phyloP scores from a whole-genome alignment of 2,329 filamentous ascomycete species.

The Dactylellina sp. region DNA sequence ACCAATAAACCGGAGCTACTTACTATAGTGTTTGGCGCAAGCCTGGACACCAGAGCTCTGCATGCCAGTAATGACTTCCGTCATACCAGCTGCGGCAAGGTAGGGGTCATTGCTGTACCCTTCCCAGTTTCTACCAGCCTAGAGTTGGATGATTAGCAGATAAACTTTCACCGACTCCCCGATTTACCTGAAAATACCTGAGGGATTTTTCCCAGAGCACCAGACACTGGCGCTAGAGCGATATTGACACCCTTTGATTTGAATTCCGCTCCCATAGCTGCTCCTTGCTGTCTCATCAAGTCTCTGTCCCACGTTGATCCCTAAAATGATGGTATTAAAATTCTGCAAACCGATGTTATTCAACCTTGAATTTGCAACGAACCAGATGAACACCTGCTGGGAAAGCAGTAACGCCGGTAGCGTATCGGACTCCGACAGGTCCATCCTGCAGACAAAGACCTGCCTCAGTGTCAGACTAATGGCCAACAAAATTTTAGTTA shows the following conservation, averaged over 20 bases:
- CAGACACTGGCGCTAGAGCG: conserved; percentile 79
- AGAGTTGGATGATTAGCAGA: conserved; percentile 64
- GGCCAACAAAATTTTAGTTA: background rate
- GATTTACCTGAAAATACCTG: conserved; percentile 13
- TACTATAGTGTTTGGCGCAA: conserved; percentile 72
- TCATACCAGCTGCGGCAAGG: conserved; percentile 77
- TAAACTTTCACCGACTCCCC: background rate
- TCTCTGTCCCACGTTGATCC: conserved; percentile 84
- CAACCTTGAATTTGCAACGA: conserved; percentile 71
- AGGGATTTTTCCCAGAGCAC: conserved; percentile 50
- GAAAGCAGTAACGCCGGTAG: conserved; percentile 85
- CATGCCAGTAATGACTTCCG: conserved; percentile 80
- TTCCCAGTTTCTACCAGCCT: conserved; percentile 79
- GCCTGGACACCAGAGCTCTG: conserved; percentile 85
- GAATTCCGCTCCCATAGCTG: conserved; percentile 80
- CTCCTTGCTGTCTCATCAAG: conserved; percentile 76
- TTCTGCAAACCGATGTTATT: background rate
- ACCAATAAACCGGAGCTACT: conserved; percentile 65
- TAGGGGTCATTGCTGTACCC: conserved; percentile 79
- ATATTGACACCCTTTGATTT: conserved; percentile 80
- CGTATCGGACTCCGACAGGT: conserved; percentile 80
- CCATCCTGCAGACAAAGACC: conserved; percentile 88
- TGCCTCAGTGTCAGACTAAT: conserved; percentile 65
- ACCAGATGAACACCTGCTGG: conserved; percentile 68
- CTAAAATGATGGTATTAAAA: conserved; percentile 11